Conservation (phyloP, 306 rosid species). For the Castanopsis chinensis region DNA sequence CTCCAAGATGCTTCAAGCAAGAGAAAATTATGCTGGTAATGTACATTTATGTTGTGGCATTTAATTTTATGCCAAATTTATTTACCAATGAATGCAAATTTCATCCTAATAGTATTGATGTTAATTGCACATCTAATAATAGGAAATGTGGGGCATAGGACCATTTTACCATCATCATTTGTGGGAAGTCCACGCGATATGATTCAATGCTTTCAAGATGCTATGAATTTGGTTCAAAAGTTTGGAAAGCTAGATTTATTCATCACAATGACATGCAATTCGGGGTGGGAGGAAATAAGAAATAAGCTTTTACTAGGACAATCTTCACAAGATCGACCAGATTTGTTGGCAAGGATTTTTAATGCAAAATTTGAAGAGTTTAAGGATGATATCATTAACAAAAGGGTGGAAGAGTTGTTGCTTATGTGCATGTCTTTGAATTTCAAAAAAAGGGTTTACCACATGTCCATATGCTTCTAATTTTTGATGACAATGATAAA, state of each 20-base stretch:
- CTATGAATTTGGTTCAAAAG: not conserved
- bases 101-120: too few species aligned
- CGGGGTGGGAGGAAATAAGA: not conserved
- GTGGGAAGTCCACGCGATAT: too few species aligned
- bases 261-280: not conserved
- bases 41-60: too few species aligned
- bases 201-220: not conserved
- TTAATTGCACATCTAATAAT: not conserved
- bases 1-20: too few species aligned
- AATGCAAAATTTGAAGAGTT: not conserved
- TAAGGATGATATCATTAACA: not conserved
- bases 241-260: not conserved
- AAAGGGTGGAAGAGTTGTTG: not conserved
- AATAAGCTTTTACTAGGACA: not conserved
- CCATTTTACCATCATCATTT: not conserved
- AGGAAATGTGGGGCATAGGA: not conserved
- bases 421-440: conserved; percentile 3
- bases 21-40: too few species aligned
- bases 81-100: too few species aligned
- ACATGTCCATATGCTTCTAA: not conserved
- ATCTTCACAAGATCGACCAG: not conserved
- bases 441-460: not conserved
- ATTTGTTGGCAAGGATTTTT: not conserved
- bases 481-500: not conserved
- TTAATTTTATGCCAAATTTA: too few species aligned